Evolutionary conservation across 352 stramenopile genomes (phyloP).

Genomic region (Phytophthora megakarya): DNA sequence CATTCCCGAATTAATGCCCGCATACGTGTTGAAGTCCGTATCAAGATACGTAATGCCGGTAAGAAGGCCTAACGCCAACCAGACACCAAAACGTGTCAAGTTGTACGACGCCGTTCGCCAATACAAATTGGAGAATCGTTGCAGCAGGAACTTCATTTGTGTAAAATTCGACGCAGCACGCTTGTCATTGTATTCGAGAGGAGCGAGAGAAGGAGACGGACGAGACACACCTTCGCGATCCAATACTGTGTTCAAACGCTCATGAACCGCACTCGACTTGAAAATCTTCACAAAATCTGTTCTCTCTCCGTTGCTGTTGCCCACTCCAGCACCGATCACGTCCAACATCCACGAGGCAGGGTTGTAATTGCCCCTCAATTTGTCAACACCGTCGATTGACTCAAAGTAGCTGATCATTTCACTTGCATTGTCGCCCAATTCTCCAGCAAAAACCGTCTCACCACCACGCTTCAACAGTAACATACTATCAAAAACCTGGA

Average conservation of each 20-base stretch:
- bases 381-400: conserved; percentile 16
- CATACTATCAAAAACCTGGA: conserved; percentile 20
- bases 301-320: conserved; percentile 1
- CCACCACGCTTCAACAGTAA: conserved; percentile 21
- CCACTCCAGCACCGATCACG: conserved; percentile 20
- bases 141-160: conserved; percentile 21
- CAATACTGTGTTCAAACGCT: conserved; percentile 6
- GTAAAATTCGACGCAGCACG: conserved; percentile 19
- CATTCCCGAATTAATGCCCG: conserved; percentile 19
- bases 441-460: conserved; percentile 18
- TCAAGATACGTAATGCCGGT: conserved; percentile 3
- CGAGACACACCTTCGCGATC: conserved; percentile 6
- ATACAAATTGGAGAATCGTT: conserved; percentile 18
- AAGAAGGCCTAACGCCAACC: background rate
- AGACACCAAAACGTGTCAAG: conserved; percentile 16
- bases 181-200: conserved; percentile 17
- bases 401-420: conserved; percentile 24
- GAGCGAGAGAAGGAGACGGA: background rate
- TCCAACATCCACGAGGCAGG: conserved; percentile 21
- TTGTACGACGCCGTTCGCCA: conserved; percentile 24
- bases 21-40: conserved; percentile 8
- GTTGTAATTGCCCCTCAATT: conserved; percentile 3
- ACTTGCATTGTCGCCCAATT: conserved; percentile 11
- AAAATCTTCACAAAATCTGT: conserved; percentile 15
- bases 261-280: background rate